Base-by-base conservation (phyloP, 2,329 filamentous ascomycete species). In the Trichoderma aggressivum region DNA sequence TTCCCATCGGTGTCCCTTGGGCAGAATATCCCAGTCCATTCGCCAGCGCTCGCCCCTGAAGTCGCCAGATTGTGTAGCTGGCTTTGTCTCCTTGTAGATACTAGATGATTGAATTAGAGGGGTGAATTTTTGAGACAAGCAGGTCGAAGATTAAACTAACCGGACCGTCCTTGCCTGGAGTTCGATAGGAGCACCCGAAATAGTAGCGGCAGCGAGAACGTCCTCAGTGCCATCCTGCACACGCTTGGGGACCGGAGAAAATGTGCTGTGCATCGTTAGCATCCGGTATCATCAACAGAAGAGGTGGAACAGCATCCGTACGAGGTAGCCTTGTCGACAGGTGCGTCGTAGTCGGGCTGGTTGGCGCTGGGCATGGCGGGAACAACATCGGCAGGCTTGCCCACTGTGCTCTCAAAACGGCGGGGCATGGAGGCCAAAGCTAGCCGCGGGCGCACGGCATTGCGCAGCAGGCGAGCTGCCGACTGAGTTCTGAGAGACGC, bases 1-100 rank as follows among this genome's bases (percentile, higher is more conserved):
- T 86, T 99, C 96, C 97, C 96, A 99, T 77, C 96, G 89, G 83
- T 98, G 93, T 73, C 96, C 96, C 85, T 97, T 98, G 77, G 87
- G 84, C 36, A 98, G 87, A 62, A 97, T 90, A 81, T 99, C 96
- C 96, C 96, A 99, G 82, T 99, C 96, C 94, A 99, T 97, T 64
- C 94, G 91, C 96, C 96, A 99, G 78, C 92, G 89, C 80, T 92
- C 89, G 70, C 88, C 85, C 79, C 93, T 90, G 92, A 93, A 97
- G 77, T 90, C 88, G 74, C 96, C 95, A 39, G 95, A 98, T 83
- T 99, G 96, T 56, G 95, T 98, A 43, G 96, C 95, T n/a, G 96
- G 90, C 84, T 99, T 99, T 71, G 93, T 80, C 63, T 94, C 94
- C 78, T 92, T 90, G 86, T 92, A 98, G 83, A 99, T 99, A 79